These are phyloP conservation scores for Diplodia seriata DNA, from an alignment of 2,329 filamentous ascomycete genomes.

Conservation along the genomic window DNA sequence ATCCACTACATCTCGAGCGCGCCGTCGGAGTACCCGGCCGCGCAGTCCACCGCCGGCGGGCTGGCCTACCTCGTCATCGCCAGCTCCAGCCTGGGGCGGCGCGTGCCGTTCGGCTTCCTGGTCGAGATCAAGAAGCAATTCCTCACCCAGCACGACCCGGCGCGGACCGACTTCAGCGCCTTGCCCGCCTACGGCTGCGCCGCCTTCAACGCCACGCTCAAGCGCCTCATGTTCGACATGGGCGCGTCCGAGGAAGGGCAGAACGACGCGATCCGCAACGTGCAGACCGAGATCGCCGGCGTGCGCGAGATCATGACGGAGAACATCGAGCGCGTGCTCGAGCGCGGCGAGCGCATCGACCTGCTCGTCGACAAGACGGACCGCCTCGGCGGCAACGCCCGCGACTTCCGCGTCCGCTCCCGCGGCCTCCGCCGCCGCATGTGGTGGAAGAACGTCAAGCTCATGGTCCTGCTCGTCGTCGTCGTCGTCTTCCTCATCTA, in stretches of 20 bases:
- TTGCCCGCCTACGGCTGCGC: constrained; percentile 90
- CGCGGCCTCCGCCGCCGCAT: constrained; percentile 87
- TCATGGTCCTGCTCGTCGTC: constrained; percentile 80
- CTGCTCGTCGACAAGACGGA: constrained; percentile 97
- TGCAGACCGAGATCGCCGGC: constrained; percentile 88
- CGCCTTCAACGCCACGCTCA: constrained; percentile 81
- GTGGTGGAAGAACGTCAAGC: constrained; percentile 99
- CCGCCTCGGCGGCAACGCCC: constrained; percentile 81
- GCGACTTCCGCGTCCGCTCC: constrained; percentile 88
- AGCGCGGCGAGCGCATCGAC: constrained; percentile 89
- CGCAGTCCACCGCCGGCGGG: constrained; percentile 70
- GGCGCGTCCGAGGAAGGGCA: constrained; percentile 78
- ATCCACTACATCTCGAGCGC: constrained; percentile 95
- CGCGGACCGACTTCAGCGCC: constrained; percentile 72
- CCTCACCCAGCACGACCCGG: constrained; percentile 71
- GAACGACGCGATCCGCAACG: constrained; percentile 82
- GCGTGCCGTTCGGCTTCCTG: constrained; percentile 91
- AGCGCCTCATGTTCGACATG: constrained; percentile 80
- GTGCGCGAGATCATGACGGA: constrained; percentile 93
- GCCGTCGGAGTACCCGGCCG: constrained; percentile 66
- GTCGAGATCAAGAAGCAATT: constrained; percentile 91
- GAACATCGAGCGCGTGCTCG: constrained; percentile 88
- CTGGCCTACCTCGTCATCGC: constrained; percentile 93
- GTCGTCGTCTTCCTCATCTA: constrained; percentile 77
- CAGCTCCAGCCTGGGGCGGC: constrained; percentile 78